Conservation (phyloP, 2,329 filamentous ascomycete species). For the Colletotrichum shisoi region DNA sequence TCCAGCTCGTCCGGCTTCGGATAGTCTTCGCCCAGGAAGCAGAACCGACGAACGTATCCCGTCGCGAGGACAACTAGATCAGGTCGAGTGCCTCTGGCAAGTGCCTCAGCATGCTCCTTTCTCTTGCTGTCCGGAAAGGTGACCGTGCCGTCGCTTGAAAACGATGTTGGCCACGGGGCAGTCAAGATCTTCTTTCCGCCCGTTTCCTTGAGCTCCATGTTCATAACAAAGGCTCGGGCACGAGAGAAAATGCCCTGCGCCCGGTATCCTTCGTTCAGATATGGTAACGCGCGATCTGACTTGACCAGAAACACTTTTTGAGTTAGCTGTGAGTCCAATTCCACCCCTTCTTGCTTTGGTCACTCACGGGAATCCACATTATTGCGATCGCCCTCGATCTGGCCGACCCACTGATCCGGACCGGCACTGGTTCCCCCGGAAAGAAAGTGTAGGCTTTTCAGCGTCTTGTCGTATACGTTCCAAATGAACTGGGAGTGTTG, state of each 20-base stretch:
- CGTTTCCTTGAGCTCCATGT: constrained; percentile 52
- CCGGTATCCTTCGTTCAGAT: constrained; percentile 52
- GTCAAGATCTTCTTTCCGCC: constrained; percentile 54
- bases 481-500: constrained; percentile 55
- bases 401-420: constrained; percentile 60
- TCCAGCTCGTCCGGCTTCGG: constrained; percentile 57
- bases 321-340: constrained; percentile 6
- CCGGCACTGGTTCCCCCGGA: constrained; percentile 57
- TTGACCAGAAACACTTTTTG: constrained; percentile 55
- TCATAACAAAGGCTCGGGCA: constrained; percentile 50
- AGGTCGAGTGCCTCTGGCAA: constrained; percentile 48
- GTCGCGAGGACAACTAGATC: constrained; percentile 59
- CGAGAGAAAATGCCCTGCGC: constrained; percentile 47
- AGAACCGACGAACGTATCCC: constrained; percentile 55
- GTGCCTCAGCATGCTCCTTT: constrained; percentile 43
- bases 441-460: constrained; percentile 53
- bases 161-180: constrained; percentile 52
- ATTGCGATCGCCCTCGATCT: constrained; percentile 50
- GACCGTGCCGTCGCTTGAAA: constrained; percentile 51
- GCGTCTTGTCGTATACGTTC: constrained; percentile 57
- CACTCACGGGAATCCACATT: constrained; percentile 48
- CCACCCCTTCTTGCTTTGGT: not conserved
- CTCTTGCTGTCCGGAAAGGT: constrained; percentile 47
- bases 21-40: constrained; percentile 51
- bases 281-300: constrained; percentile 54